Conservation (phyloP, 2,329 filamentous ascomycete species). For the Microdochium trichocladiopsis region DNA sequence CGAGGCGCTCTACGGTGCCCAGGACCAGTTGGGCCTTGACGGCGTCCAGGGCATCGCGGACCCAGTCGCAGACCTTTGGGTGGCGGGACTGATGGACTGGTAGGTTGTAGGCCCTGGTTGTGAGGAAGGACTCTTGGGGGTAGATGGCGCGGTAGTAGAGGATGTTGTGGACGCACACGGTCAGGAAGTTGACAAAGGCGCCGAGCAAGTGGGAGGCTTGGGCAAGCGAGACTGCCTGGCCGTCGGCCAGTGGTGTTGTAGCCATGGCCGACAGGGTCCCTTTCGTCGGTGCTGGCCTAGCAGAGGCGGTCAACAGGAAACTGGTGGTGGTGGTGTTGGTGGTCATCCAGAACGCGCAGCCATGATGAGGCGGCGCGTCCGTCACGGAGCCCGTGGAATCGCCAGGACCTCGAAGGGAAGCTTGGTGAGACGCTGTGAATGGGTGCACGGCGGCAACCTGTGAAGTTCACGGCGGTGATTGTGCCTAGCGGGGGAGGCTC, state of each 20-base stretch:
- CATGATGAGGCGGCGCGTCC: no score
- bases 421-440: no score
- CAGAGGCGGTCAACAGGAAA: no score
- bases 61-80: conserved; percentile 78
- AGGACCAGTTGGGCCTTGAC: conserved; percentile 63
- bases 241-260: background rate
- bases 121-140: conserved; percentile 68
- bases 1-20: conserved; percentile 38
- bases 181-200: conserved; percentile 74
- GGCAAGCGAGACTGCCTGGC: conserved; percentile 20
- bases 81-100: conserved; percentile 81
- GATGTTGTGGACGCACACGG: conserved; percentile 76
- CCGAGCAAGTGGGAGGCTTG: conserved; percentile 52
- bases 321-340: no score
- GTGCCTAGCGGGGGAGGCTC: no score
- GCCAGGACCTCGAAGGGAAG: no score
- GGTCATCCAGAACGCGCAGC: no score
- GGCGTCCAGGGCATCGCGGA: conserved; percentile 71
- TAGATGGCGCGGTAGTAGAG: conserved; percentile 79
- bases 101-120: conserved; percentile 74
- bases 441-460: no score
- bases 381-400: no score
- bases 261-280: background rate
- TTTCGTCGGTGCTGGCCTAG: background rate
- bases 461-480: no score